Percentiles rank a stretch among this genome's conserved stretches.
phyloP scores from a whole-genome alignment of 164 flowering plant species.

The Vitis rupestris region DNA sequence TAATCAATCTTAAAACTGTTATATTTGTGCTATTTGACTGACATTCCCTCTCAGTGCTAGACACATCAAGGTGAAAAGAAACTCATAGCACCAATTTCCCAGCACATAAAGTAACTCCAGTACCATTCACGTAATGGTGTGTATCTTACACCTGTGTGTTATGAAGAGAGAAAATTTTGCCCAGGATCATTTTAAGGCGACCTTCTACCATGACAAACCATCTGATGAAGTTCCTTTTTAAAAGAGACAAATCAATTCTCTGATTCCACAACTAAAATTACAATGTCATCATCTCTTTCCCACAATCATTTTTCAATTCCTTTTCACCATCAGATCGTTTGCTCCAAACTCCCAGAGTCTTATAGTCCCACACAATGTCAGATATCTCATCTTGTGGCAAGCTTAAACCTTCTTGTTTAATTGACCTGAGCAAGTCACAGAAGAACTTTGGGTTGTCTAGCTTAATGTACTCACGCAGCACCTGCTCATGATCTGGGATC shows the following conservation, averaged over 20 bases:
- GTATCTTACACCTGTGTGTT: not conserved
- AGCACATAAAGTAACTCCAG: not conserved
- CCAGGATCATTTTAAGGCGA: not conserved
- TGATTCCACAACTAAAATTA: not conserved
- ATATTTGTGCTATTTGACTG: too few species aligned
- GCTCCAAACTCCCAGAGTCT: slow-evolving; percentile 61
- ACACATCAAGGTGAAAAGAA: too few species aligned
- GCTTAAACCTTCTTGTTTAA: slow-evolving; percentile 57
- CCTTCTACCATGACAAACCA: not conserved
- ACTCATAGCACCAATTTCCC: not conserved
- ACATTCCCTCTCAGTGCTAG: too few species aligned
- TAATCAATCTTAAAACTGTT: not conserved
- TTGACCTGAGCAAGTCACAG: slow-evolving; percentile 60
- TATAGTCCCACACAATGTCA: slow-evolving; percentile 74
- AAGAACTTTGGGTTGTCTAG: slow-evolving; percentile 80
- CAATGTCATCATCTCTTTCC: not conserved
- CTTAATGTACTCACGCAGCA: slow-evolving; percentile 70
- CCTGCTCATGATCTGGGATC: slow-evolving; percentile 82
- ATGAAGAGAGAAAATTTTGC: not conserved
- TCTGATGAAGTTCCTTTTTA: too few species aligned
- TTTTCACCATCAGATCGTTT: slow-evolving; percentile 18
- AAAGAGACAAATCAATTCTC: too few species aligned
- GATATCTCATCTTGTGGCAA: slow-evolving; percentile 83
- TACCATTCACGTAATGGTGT: not conserved
- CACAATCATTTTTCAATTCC: slow-evolving; percentile 8